Evolutionary conservation across 371 early-diverging fungal genomes (phyloP), one percentile per base, ranked within the genome.

Genomic region (Mortierella polycephala): DNA sequence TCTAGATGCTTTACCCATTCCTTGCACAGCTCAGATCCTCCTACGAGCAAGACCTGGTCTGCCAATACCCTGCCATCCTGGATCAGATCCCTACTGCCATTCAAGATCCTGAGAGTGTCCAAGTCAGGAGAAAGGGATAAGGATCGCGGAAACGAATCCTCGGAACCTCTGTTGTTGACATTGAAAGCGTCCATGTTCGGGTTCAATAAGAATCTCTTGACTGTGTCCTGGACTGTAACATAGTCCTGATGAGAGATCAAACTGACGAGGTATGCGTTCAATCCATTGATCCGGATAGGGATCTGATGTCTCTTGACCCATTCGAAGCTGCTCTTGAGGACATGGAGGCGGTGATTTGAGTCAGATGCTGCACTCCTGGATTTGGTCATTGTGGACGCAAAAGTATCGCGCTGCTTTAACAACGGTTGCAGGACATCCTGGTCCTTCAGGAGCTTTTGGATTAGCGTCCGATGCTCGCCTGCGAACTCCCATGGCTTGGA

Each of bases 201-300:
- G 16, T 45, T 53, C 60, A 13, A 47, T 14, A 45, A 46, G 45
- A 41, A 46, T 13, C 9, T n/a, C 18, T 41, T 50, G 7, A 64
- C 37, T 18, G 39, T 20, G 16, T 37, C 54, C 16, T 46, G 67
- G 12, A 47, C 62, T 37, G 58, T 39, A 16, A 50, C 50, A 45
- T 55, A 55, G 39, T 69, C 72, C 8, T 56, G 49, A 37, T 77
- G 62, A 1, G 77, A 77, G 13, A 71, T 46, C 30, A 77, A 47
- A 14, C 72, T 50, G 12, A 52, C 42, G 2, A 77, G 64, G 37
- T 67, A 71, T 5, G 37, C 7, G 53, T 77, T 71, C 7, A 77
- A 50, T 7, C 72, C 72, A 13, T 67, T 57, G n/a, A 64, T 64
- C 16, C 54, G 40, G n/a, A 77, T 60, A 7, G 77, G 77, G n/a